These are phyloP conservation scores for Xanthoconium stramineum DNA, from an alignment of 768 basidiomycete genomes.

Conservation along the genomic window DNA sequence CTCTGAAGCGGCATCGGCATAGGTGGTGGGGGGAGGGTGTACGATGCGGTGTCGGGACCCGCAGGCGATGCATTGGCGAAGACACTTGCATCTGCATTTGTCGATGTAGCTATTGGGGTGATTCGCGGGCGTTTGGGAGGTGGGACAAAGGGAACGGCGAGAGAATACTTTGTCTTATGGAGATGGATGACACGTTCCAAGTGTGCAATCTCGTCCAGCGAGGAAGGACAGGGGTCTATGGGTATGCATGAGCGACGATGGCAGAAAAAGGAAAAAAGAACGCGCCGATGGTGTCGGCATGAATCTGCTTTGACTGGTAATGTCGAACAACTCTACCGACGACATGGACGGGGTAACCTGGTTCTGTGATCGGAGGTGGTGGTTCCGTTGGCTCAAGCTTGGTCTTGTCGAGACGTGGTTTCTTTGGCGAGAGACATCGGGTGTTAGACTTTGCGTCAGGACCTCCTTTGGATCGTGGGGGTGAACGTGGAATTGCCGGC, in stretches of 20 bases:
- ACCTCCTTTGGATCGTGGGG: slow-evolving; percentile 3
- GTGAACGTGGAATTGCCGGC: slow-evolving; percentile 22
- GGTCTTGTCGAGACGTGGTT: slow-evolving; percentile 6
- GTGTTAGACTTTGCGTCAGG: background rate
- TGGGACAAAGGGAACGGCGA: slow-evolving; percentile 47
- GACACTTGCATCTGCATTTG: background rate
- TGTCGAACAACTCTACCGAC: slow-evolving; percentile 43
- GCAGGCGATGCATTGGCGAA: slow-evolving; percentile 16
- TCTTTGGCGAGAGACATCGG: slow-evolving; percentile 15
- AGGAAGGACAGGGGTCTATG: slow-evolving; percentile 44
- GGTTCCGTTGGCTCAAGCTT: slow-evolving; percentile 9
- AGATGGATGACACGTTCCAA: slow-evolving; percentile 49
- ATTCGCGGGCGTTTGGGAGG: slow-evolving; percentile 11
- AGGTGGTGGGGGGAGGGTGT: slow-evolving; percentile 16
- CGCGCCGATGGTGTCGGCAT: slow-evolving; percentile 52
- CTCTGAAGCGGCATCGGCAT: slow-evolving; percentile 8
- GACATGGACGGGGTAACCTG: slow-evolving; percentile 47
- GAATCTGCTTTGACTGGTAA: slow-evolving; percentile 43
- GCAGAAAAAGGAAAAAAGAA: background rate
- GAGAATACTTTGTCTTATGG: slow-evolving; percentile 51
- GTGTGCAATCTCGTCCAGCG: slow-evolving; percentile 60
- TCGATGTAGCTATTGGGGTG: background rate
- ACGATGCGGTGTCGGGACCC: background rate
- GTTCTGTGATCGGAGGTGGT: slow-evolving; percentile 38
- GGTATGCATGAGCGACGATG: background rate